phyloP scores from a whole-genome alignment of 768 basidiomycete species.

The Mycena venus region DNA sequence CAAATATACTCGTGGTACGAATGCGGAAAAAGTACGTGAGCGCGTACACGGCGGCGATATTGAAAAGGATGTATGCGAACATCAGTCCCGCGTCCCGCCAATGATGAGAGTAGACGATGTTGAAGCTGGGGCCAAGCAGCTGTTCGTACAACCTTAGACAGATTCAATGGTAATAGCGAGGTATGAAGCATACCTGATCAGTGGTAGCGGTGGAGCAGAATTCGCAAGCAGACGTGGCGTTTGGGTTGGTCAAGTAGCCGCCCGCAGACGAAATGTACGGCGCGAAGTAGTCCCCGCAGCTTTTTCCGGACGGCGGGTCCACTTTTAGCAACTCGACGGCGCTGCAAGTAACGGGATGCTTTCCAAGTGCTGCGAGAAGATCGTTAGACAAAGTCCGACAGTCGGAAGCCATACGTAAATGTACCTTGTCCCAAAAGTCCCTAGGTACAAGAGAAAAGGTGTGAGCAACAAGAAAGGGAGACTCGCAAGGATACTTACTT shows the following conservation, averaged over 20 bases:
- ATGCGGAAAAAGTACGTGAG: slow-evolving; percentile 74
- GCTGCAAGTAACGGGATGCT: slow-evolving; percentile 66
- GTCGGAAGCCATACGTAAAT: not conserved
- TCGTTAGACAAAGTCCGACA: not conserved
- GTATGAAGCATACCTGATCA: slow-evolving; percentile 46
- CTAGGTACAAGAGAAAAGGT: slow-evolving; percentile 7
- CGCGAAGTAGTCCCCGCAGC: slow-evolving; percentile 66
- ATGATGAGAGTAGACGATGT: slow-evolving; percentile 67
- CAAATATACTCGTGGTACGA: slow-evolving; percentile 44
- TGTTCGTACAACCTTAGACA: not conserved
- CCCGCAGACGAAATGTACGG: slow-evolving; percentile 65
- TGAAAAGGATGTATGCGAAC: slow-evolving; percentile 61
- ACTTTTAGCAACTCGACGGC: slow-evolving; percentile 73
- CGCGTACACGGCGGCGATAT: slow-evolving; percentile 58
- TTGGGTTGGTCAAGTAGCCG: slow-evolving; percentile 71
- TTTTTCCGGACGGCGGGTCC: slow-evolving; percentile 68
- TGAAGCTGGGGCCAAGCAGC: slow-evolving; percentile 69
- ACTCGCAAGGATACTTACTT: not conserved
- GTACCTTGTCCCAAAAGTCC: slow-evolving; percentile 63
- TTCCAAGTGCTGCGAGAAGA: slow-evolving; percentile 51
- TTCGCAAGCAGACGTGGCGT: slow-evolving; percentile 63
- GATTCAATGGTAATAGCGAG: not conserved
- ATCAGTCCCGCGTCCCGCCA: slow-evolving; percentile 70
- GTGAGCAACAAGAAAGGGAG: not conserved
- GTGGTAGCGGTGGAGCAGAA: slow-evolving; percentile 70